Base-by-base conservation (phyloP, 169 alveolate species). In the Toxoplasma gondii region DNA sequence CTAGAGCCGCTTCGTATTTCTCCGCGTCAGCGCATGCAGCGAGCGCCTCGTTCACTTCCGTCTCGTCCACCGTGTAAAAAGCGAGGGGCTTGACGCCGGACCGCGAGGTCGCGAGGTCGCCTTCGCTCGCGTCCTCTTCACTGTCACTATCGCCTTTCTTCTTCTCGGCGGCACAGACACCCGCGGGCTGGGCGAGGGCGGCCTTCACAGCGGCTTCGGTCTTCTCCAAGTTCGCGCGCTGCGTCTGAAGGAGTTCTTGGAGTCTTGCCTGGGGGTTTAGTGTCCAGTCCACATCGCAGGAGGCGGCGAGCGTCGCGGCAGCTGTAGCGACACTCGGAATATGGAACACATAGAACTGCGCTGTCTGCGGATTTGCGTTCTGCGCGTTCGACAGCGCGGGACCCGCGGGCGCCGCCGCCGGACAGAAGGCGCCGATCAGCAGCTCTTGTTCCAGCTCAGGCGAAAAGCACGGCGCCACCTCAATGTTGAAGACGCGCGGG, bases 401-500 rank as follows among this genome's bases (percentile, higher is more conserved):
- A 84, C 83, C 36, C 53, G 49, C 67, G 86, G 91, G 86, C 31
- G 86, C 17, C 27, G 88, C 69, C 41, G 91, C 91, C 31, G 94
- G 91, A n/a, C 64, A 22, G 88, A 38, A 34, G 27, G 91, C 91
- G 38, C 80, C 91, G 1, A 34, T 74, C 38, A 84, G 22, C 38
- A 84, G 81, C 67, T 53, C 81, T 86, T 90, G 69, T 91, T 88
- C 92, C 92, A 53, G 64, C 91, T 44, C 43, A 17, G n/a, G 82
- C 70, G 24, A 81, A 39, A 84, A 74, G 53, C 58, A 43, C 1
- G 95, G 93, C 44, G 92, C 84, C 19, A 92, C 43, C 74, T 86
- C 95, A 27, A 92, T 80, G 82, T 91, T 83, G 80, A 64, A 49
- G 34, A 92, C 92, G 44, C 95, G 95, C 78, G 92, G 84, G 39